Conservation (phyloP, 441 rosid genomes). For the Erodium moschatum region DNA sequence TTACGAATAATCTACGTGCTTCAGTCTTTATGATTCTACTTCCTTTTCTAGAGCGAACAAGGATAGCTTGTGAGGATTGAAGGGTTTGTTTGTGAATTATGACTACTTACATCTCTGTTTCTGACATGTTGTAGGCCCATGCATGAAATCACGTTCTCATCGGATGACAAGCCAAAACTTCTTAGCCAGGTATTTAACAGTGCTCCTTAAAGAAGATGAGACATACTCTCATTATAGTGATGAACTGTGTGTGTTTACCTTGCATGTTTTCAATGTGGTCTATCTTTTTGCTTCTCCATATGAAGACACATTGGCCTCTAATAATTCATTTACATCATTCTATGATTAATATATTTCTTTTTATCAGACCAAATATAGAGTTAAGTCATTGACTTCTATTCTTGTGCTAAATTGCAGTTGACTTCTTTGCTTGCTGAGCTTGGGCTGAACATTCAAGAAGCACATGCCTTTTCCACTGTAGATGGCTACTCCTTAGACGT, state of each 20-base stretch:
- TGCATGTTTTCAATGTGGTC: not conserved
- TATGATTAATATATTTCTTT: too few species aligned
- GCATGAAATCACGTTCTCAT: not conserved
- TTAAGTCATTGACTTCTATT: constrained; percentile 14
- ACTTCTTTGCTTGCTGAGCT: constrained; percentile 56
- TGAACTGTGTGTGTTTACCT: not conserved
- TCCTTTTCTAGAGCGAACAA: not conserved
- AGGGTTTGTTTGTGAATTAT: not conserved
- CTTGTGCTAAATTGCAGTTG: constrained; percentile 37
- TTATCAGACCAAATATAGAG: not conserved
- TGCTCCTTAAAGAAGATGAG: not conserved
- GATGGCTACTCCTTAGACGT: constrained; percentile 68
- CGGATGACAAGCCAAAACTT: not conserved
- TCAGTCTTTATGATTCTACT: not conserved
- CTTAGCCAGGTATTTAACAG: not conserved
- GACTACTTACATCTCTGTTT: not conserved
- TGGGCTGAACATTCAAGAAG: constrained; percentile 72
- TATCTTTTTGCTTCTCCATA: not conserved
- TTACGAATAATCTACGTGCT: not conserved
- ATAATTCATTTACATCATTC: not conserved
- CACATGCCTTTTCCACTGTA: constrained; percentile 62
- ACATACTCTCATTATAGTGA: not conserved
- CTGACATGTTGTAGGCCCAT: not conserved
- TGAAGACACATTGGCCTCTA: not conserved
- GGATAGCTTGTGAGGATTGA: not conserved